Conservation (phyloP, 352 stramenopile species). For the Thalassiosira hispida region DNA sequence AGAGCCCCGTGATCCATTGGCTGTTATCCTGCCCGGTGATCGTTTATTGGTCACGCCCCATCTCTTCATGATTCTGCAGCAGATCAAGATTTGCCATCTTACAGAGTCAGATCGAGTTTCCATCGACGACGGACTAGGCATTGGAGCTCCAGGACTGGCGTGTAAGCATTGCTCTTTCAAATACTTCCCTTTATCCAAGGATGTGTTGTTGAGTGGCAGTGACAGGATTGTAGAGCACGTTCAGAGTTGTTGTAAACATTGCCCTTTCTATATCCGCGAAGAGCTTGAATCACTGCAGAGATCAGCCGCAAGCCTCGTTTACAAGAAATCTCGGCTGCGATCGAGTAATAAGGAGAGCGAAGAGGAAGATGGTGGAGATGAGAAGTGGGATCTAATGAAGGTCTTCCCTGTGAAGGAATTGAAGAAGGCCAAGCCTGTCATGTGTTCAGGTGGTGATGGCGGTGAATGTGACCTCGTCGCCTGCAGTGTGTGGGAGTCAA, state of each 20-base stretch:
- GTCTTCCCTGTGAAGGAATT: constrained; percentile 35
- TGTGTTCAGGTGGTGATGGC: neutral
- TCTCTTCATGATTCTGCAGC: neutral
- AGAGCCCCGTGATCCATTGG: constrained; percentile 1
- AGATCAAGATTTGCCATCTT: neutral
- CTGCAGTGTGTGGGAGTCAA: constrained; percentile 23
- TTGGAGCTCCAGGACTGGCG: neutral
- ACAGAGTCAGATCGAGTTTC: neutral
- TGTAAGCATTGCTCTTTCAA: constrained; percentile 11
- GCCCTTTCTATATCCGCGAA: neutral
- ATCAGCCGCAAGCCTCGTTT: neutral
- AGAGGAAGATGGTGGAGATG: constrained; percentile 1
- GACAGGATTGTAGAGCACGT: neutral
- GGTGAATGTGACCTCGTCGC: constrained; percentile 20
- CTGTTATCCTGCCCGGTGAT: neutral
- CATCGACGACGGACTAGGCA: neutral
- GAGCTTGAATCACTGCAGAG: neutral
- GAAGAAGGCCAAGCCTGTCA: constrained; percentile 10
- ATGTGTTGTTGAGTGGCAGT: neutral
- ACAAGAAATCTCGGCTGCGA: neutral
- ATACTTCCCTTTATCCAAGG: neutral
- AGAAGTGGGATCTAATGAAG: constrained; percentile 45
- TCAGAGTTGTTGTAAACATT: neutral
- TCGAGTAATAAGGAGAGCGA: neutral
- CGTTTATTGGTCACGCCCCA: neutral